phyloP scores from a whole-genome alignment of 306 rosid species.

The Morella rubra region DNA sequence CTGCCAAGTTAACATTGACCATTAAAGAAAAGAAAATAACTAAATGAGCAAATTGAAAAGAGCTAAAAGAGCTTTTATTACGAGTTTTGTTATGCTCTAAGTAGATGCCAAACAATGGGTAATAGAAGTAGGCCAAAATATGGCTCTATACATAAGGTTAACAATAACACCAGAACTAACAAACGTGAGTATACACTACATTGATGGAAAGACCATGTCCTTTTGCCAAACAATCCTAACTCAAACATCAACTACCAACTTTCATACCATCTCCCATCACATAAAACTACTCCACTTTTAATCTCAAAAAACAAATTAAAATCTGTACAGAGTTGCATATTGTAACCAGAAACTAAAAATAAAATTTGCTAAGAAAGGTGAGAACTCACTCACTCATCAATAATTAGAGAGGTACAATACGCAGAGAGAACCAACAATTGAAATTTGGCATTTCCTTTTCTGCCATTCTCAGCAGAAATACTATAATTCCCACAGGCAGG shows the following conservation, averaged over 20 bases:
- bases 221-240: too few species aligned
- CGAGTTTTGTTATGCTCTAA: constrained; percentile 5
- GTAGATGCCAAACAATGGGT: not conserved
- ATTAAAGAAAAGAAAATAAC: constrained; percentile 9
- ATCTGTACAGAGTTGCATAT: too few species aligned
- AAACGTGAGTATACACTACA: too few species aligned
- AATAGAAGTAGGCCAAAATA: too few species aligned
- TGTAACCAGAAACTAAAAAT: too few species aligned
- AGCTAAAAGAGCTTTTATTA: constrained; percentile 4
- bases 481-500: not conserved
- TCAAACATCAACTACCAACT: too few species aligned
- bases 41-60: not conserved
- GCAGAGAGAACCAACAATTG: not conserved
- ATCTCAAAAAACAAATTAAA: too few species aligned
- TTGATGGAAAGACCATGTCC: too few species aligned
- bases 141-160: too few species aligned
- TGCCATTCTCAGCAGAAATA: not conserved
- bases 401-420: not conserved
- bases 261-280: too few species aligned
- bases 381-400: constrained; percentile 20
- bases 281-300: too few species aligned
- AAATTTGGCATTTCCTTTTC: not conserved
- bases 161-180: too few species aligned
- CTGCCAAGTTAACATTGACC: constrained; percentile 98
- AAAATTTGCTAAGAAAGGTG: constrained; percentile 3